Evolutionary conservation across 2,329 filamentous ascomycete genomes (phyloP).

Genomic region (Dendrostoma leiphaemia): DNA sequence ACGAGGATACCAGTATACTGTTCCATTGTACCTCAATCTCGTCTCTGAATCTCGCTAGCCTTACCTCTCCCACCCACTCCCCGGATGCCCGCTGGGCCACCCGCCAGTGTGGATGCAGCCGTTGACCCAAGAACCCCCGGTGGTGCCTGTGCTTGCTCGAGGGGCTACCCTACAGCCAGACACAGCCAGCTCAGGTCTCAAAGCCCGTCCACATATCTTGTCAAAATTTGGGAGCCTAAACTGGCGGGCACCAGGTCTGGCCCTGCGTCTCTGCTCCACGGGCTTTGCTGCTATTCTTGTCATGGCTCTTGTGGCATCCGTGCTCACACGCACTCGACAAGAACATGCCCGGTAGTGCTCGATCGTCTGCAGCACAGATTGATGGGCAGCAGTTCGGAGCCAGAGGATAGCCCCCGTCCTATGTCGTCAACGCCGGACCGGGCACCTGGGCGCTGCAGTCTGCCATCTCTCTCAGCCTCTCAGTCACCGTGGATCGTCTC

Average conservation of each 20-base stretch:
- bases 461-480: too few relatives aligned
- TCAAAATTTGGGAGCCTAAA: conserved; percentile 14
- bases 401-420: too few relatives aligned
- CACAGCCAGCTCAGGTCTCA: conserved; percentile 4
- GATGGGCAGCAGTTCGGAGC: too few relatives aligned
- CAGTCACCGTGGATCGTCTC: too few relatives aligned
- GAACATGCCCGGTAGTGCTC: too few relatives aligned
- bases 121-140: conserved; percentile 11
- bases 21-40: conserved; percentile 1
- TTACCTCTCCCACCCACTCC: conserved; percentile 4
- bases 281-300: neutral
- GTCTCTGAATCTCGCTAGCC: conserved; percentile 59
- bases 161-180: conserved; percentile 12
- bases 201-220: conserved; percentile 6
- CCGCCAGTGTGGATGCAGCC: neutral
- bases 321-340: too few relatives aligned
- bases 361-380: too few relatives aligned
- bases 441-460: too few relatives aligned
- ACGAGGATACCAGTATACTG: neutral
- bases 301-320: neutral
- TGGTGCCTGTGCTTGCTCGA: conserved; percentile 7
- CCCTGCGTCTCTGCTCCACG: neutral
- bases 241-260: conserved; percentile 6
- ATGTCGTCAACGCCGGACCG: too few relatives aligned
- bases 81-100: conserved; percentile 2